Base-by-base conservation (phyloP, 805 yeast species). In the Pichia nakasei region DNA sequence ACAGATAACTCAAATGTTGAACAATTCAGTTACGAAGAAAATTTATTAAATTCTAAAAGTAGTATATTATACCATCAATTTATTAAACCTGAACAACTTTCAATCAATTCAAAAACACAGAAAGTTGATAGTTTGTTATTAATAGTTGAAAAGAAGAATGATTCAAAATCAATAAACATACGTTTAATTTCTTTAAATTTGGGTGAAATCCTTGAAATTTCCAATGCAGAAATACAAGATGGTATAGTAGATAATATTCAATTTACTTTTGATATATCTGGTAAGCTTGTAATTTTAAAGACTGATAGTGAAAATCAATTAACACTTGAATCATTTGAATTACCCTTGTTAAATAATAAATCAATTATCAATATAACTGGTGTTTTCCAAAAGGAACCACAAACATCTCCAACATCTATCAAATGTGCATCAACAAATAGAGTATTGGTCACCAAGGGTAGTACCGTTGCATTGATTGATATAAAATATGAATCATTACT, bases 391-490 rank as follows among this genome's bases (percentile, higher is more conserved):
- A 56, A 57, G 27, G 66, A 62, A 41, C 51, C 52, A 12, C 19
- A 24, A 5, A 51, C 52, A 22, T 48, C 57, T 13, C 57, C 61
- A 37, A 48, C 61, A 26, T 64, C 76, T 2, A 59, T 73, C 24
- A 43, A 55, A 31, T 58, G 70, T 3, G 70, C 71, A 4, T 64
- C 75, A 34, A 57, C 69, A 13, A 74, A 72, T 50, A 63, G 82
- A 50, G 50, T 74, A n/a, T 55, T 76, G 11, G 48, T 75, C 9
- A 59, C 75, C 0, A 56, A 60, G 42, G 65, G 64, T 24, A 60
- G 65, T 47, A 61, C 66, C 41, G 54, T 75, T 31, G 64, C 66
- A 34, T 56, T 76, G 41, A 50, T 76, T 39, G 78, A 75, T 53
- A 59, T 68, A 49, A 66, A 67, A 47, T 72, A 58, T 48, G 66